Evolutionary conservation across 139 green algal genomes (phyloP).

Genomic region (Coelastrella sp.): DNA sequence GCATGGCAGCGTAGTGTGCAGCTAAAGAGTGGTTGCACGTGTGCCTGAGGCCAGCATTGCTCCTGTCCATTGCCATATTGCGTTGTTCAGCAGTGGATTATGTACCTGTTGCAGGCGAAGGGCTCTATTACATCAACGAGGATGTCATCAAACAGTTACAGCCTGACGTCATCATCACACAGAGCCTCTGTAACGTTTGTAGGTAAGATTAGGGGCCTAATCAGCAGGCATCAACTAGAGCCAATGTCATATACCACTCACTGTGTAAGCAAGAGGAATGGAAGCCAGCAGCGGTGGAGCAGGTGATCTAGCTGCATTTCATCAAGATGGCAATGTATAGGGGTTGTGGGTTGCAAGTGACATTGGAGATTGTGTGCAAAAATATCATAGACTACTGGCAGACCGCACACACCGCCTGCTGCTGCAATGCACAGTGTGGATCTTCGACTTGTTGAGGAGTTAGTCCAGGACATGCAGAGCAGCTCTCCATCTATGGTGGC

Average conservation of each 20-base stretch:
- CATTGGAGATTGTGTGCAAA: too few relatives aligned
- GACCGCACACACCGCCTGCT: too few relatives aligned
- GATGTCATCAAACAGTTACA: conserved; percentile 52
- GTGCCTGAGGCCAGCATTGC: too few relatives aligned
- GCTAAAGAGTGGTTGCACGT: background rate
- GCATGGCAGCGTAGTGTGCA: too few relatives aligned
- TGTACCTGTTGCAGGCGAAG: conserved; percentile 47
- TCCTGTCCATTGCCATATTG: too few relatives aligned
- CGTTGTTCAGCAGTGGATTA: background rate
- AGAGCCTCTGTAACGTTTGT: conserved; percentile 72
- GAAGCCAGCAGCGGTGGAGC: too few relatives aligned
- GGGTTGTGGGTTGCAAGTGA: too few relatives aligned
- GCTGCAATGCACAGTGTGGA: conserved; percentile 57
- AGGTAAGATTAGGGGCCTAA: background rate
- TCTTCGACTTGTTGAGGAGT: conserved; percentile 62
- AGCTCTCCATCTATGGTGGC: background rate
- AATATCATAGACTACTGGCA: too few relatives aligned
- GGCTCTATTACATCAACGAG: conserved; percentile 70
- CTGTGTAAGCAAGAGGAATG: background rate
- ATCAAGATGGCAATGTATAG: too few relatives aligned
- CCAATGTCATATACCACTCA: background rate
- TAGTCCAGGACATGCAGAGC: conserved; percentile 46
- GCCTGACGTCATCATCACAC: conserved; percentile 80
- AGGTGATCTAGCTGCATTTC: too few relatives aligned
- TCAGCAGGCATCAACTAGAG: background rate